Percentiles rank a stretch among this genome's conserved stretches.
Evolutionary conservation across 2,329 filamentous ascomycete species (phyloP).

Genomic region (Malbranchea zuffiana): DNA sequence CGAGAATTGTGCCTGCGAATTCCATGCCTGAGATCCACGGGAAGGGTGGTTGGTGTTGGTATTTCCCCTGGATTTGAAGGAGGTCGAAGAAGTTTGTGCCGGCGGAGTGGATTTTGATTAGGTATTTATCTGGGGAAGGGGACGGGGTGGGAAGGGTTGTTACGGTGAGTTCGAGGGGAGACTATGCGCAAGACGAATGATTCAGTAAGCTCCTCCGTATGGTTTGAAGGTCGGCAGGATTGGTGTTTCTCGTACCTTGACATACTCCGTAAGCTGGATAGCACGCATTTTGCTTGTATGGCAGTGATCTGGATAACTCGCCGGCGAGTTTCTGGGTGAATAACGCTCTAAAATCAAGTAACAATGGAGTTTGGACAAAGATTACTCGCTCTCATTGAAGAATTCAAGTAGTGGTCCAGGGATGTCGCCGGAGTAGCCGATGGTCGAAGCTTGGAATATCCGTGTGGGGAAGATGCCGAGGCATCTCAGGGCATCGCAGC

Average conservation of each 20-base stretch:
- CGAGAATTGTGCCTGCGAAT: constrained; percentile 68
- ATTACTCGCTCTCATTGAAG: no score
- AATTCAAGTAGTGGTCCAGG: neutral
- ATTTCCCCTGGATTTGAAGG: constrained; percentile 88
- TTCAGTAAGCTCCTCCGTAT: neutral
- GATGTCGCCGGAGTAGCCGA: neutral
- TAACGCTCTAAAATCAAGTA: neutral
- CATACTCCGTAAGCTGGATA: constrained; percentile 62
- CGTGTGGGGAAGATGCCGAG: constrained; percentile 4
- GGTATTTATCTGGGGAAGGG: constrained; percentile 63
- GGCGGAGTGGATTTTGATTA: constrained; percentile 74
- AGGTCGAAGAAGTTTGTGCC: constrained; percentile 97
- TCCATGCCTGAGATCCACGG: constrained; percentile 82
- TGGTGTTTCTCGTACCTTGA: constrained; percentile 45
- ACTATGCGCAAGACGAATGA: constrained; percentile 37
- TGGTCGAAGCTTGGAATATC: neutral
- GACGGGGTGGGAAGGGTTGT: constrained; percentile 62
- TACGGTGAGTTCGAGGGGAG: constrained; percentile 67
- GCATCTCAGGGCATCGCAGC: no score
- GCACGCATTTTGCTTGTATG: constrained; percentile 52
- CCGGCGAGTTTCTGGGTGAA: neutral
- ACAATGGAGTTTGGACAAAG: no score
- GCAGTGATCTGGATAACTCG: neutral
- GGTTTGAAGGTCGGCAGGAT: constrained; percentile 4
- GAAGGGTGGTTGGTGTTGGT: constrained; percentile 80